These are phyloP conservation scores for Geum urbanum DNA, from an alignment of 306 rosid genomes.

Conservation along the genomic window DNA sequence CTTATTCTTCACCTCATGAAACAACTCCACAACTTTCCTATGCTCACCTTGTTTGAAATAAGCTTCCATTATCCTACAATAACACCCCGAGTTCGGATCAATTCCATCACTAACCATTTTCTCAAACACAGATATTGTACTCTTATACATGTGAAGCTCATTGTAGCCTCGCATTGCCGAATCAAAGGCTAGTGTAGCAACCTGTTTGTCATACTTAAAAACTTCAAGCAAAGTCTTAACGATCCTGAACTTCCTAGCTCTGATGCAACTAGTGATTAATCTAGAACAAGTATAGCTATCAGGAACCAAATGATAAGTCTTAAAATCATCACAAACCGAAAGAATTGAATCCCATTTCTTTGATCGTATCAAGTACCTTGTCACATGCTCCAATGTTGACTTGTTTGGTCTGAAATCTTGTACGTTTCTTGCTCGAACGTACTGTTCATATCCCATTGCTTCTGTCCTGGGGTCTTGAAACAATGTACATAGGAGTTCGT, in stretches of 20 bases:
- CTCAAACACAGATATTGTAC: conserved; percentile 37
- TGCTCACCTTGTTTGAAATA: conserved; percentile 38
- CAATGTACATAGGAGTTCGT: conserved; percentile 45
- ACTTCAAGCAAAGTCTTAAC: conserved; percentile 40
- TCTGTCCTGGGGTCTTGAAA: conserved; percentile 42
- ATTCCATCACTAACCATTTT: conserved; percentile 32
- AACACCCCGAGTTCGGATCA: conserved; percentile 40
- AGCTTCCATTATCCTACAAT: conserved; percentile 55
- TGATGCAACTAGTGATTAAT: conserved; percentile 47
- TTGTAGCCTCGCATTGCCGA: conserved; percentile 61
- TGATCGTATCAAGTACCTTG: conserved; percentile 54
- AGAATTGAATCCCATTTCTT: conserved; percentile 48
- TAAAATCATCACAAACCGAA: conserved; percentile 45
- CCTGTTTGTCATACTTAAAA: conserved; percentile 27
- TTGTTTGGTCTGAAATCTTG: conserved; percentile 50
- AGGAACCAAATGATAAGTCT: conserved; percentile 46
- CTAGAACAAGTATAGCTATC: conserved; percentile 51
- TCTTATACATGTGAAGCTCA: conserved; percentile 66
- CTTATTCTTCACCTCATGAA: conserved; percentile 35
- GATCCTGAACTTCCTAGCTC: conserved; percentile 52
- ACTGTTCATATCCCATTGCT: conserved; percentile 45
- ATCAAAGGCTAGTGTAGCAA: conserved; percentile 39
- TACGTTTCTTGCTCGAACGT: conserved; percentile 46
- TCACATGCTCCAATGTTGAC: conserved; percentile 40
- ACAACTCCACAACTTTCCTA: conserved; percentile 43